Evolutionary conservation across 257 asterid genomes (phyloP).

Genomic region (Petunia axillaris): DNA sequence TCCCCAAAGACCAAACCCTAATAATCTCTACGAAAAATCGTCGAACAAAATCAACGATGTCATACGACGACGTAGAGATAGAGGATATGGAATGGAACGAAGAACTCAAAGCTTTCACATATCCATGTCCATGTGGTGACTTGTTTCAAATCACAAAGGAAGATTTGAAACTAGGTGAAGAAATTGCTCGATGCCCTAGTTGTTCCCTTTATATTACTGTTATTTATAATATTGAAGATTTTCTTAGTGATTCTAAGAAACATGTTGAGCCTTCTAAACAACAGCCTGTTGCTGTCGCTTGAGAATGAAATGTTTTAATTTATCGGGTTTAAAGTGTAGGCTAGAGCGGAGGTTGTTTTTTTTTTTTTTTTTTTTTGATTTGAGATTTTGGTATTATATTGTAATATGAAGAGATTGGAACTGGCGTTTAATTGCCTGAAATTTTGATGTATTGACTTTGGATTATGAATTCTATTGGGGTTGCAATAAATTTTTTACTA

Average conservation of each 20-base stretch:
- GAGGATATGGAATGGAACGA: conserved; percentile 99
- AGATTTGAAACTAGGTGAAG: conserved; percentile 83
- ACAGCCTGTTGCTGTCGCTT: conserved; percentile 77
- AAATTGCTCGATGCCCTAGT: conserved; percentile 92
- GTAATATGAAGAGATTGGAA: not conserved
- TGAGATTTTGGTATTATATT: not conserved
- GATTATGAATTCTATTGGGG: not conserved
- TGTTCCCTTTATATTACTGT: conserved; percentile 90
- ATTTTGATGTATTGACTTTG: not conserved
- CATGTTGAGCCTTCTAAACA: conserved; percentile 54
- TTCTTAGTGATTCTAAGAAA: conserved; percentile 50
- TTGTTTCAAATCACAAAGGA: conserved; percentile 84
- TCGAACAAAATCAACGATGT: conserved; percentile 41
- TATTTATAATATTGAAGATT: conserved; percentile 78
- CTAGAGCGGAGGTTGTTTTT: too few relatives aligned
- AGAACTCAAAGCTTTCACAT: conserved; percentile 72
- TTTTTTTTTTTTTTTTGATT: not conserved
- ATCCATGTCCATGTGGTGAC: conserved; percentile 98
- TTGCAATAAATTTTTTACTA: not conserved
- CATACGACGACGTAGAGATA: conserved; percentile 96
- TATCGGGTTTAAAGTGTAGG: too few relatives aligned
- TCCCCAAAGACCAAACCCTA: not conserved
- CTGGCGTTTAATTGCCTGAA: not conserved
- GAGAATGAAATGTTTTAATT: conserved; percentile 27
- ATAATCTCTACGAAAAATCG: not conserved